Percentiles rank a stretch among this genome's conserved stretches.
Evolutionary conservation across 1,139 yeast genomes (phyloP).

Genomic region (Debaryomycetaceae sp.): DNA sequence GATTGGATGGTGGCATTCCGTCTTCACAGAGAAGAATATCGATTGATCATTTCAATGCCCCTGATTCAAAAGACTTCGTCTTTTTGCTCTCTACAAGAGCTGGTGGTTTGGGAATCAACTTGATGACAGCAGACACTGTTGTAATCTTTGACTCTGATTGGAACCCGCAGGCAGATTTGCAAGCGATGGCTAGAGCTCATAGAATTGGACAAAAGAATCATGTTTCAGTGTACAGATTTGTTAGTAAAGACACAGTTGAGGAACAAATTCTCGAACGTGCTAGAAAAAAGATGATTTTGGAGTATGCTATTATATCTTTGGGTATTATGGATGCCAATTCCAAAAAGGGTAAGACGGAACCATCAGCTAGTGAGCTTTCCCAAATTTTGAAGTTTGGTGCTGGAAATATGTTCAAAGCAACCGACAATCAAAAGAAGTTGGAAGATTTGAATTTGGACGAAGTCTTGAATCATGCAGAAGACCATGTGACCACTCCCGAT

Average conservation of each 20-base stretch:
- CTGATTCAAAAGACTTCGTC: constrained; percentile 88
- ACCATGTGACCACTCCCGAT: constrained; percentile 94
- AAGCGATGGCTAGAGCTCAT: constrained; percentile 99
- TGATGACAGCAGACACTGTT: constrained; percentile 99
- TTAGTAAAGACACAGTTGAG: constrained; percentile 94
- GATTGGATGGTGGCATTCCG: constrained; percentile 96
- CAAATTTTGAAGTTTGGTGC: constrained; percentile 98
- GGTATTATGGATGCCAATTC: constrained; percentile 81
- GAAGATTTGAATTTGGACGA: constrained; percentile 96
- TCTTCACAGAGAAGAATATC: constrained; percentile 91
- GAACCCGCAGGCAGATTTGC: constrained; percentile 98
- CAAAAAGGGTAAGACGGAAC: constrained; percentile 54
- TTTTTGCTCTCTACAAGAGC: constrained; percentile 93
- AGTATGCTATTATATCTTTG: constrained; percentile 92
- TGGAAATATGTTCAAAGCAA: constrained; percentile 93
- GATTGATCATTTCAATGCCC: constrained; percentile 95
- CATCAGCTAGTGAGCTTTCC: constrained; percentile 78
- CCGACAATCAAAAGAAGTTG: constrained; percentile 87
- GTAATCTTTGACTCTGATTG: constrained; percentile 97
- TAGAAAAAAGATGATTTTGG: constrained; percentile 94
- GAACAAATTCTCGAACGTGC: constrained; percentile 97
- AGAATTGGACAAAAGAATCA: constrained; percentile 98
- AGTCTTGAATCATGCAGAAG: constrained; percentile 94
- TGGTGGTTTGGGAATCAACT: constrained; percentile 96
- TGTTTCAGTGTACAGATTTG: constrained; percentile 95